Evolutionary conservation across 1,284 basidiomycete genomes (phyloP), one percentile per base, ranked within the genome.

Genomic region (Clitocybe nebularis): DNA sequence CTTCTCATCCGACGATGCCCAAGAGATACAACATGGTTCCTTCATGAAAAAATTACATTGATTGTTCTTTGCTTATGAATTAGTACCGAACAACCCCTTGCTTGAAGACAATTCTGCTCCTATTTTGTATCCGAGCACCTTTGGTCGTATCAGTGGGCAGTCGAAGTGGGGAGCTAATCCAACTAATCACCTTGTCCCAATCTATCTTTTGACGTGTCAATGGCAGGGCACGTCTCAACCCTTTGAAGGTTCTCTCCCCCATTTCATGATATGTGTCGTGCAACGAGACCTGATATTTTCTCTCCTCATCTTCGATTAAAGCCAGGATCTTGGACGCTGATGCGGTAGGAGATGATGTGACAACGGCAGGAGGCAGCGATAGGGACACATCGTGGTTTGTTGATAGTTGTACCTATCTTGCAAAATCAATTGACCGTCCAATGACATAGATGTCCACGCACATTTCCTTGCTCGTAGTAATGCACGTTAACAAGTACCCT

Each of bases 391-490:
- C 67, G 58, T 92, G 85, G 2, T 72, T 79, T 5, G 93, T 88
- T 17, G 82, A 74, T 23, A 97, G 75, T 77, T 96, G 93, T 22
- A 95, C 91, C 88, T 95, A 24, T 34, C 19, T 17, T 23, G 46
- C 24, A 25, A 19, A 13, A 33, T 47, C n/a, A 30, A 37, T 7
- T 29, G 50, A 32, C 14, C 25, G 26, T 16, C 22, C 17, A 16
- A 32, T 24, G 10, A 22, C 2, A 24, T n/a, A 29, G n/a, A 36
- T 5, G 17, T 37, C 22, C n/a, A 60, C 75, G 45, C 49, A 93
- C 93, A 59, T 94, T 94, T 55, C 92, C 93, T 64, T 95, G 92
- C 63, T 97, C 93, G 58, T 93, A 97, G 60, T 97, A 97, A 62
- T 97, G 93, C 17, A 95, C 85, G 56, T 93, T 89, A 35, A 92